phyloP scores from a whole-genome alignment of 495 filamentous ascomycete genomes.

The Lasiosphaeria miniovina region DNA sequence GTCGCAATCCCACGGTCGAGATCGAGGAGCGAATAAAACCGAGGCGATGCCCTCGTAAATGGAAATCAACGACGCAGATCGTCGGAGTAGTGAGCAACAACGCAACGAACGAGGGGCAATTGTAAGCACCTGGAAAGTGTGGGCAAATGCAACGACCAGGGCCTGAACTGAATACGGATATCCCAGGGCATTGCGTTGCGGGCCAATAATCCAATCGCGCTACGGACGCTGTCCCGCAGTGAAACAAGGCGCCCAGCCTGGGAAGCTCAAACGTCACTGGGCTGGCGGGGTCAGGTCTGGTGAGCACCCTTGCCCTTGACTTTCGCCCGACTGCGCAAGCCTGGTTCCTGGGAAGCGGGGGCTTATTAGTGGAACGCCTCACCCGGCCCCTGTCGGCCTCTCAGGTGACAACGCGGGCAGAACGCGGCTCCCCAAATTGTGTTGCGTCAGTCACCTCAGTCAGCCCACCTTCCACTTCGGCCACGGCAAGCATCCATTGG shows the following conservation, averaged over 20 bases:
- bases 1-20: too few species aligned
- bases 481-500: too few species aligned
- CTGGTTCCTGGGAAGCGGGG: constrained; percentile 1
- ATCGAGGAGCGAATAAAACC: too few species aligned
- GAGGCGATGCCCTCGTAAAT: too few species aligned
- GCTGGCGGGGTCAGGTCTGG: background rate
- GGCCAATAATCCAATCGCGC: background rate
- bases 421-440: constrained; percentile 12
- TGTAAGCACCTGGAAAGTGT: too few species aligned
- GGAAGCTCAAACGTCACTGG: background rate
- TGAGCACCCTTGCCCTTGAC: too few species aligned
- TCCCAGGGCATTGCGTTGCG: background rate
- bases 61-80: too few species aligned
- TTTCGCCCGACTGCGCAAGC: background rate
- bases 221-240: background rate
- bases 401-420: constrained; percentile 22
- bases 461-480: background rate
- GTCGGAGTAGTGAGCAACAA: too few species aligned
- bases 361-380: constrained; percentile 1
- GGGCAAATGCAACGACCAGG: too few species aligned
- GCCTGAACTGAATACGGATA: too few species aligned
- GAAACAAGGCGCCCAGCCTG: background rate
- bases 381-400: background rate
- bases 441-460: constrained; percentile 14
- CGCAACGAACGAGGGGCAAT: too few species aligned